Percentiles rank a stretch among this genome's conserved stretches.
These are phyloP conservation scores for Laburnicola sp. DNA, from an alignment of 2,329 filamentous ascomycete genomes.

Conservation along the genomic window DNA sequence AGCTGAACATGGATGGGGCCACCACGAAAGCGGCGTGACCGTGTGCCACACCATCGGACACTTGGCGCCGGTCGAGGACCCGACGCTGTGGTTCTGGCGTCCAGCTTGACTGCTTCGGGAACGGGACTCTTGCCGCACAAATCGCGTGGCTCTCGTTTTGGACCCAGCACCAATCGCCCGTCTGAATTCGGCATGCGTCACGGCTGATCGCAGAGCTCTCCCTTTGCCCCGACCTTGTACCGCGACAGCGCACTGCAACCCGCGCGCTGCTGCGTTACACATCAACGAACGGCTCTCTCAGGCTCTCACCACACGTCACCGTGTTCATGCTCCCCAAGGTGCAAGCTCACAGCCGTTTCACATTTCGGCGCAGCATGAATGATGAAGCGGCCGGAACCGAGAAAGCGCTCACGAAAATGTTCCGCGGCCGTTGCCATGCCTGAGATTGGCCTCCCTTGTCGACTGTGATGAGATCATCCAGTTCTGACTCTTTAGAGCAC, in stretches of 20 bases:
- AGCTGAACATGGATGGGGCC: slow-evolving; percentile 31
- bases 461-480: slow-evolving; percentile 17
- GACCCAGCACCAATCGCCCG: slow-evolving; percentile 24
- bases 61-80: slow-evolving; percentile 32
- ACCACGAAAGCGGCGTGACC: slow-evolving; percentile 39
- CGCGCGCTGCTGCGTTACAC: not conserved
- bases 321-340: slow-evolving; percentile 11
- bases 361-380: slow-evolving; percentile 15
- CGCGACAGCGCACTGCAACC: slow-evolving; percentile 1
- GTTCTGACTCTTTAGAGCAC: slow-evolving; percentile 30
- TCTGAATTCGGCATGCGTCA: slow-evolving; percentile 29
- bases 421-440: slow-evolving; percentile 27
- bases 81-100: slow-evolving; percentile 39
- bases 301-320: slow-evolving; percentile 14
- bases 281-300: slow-evolving; percentile 15
- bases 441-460: slow-evolving; percentile 18
- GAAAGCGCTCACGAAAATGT: slow-evolving; percentile 12
- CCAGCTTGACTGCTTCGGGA: slow-evolving; percentile 22
- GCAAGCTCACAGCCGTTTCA: slow-evolving; percentile 30
- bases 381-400: slow-evolving; percentile 12
- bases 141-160: slow-evolving; percentile 37
- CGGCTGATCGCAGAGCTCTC: slow-evolving; percentile 19
- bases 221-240: slow-evolving; percentile 4
- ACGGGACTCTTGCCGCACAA: slow-evolving; percentile 32
- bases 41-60: slow-evolving; percentile 41